A percentile compares a stretch with the other conserved stretches of the same genome.
These are phyloP conservation scores for Pseudovirgaria hyperparasitica DNA, from an alignment of 2,329 filamentous ascomycete species.

Conservation along the genomic window DNA sequence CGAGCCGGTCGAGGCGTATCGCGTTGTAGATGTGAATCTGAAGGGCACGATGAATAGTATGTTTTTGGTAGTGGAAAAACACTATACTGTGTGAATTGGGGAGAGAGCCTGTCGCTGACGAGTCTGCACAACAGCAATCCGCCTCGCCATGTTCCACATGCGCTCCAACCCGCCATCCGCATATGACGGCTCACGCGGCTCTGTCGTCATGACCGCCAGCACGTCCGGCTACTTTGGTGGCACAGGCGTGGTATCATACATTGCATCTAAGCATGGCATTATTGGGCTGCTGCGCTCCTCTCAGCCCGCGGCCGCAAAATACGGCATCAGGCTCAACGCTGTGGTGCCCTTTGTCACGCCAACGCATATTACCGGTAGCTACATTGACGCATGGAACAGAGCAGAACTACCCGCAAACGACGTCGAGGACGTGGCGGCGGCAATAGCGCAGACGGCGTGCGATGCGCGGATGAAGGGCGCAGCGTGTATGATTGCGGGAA, in stretches of 20 bases:
- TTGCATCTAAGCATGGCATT: conserved; percentile 32
- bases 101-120: neutral
- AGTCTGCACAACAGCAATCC: conserved; percentile 9
- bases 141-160: conserved; percentile 18
- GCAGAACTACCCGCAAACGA: conserved; percentile 29
- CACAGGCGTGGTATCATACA: conserved; percentile 29
- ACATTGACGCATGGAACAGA: conserved; percentile 25
- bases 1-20: conserved; percentile 13
- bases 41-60: conserved; percentile 34
- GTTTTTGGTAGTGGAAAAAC: neutral
- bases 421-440: conserved; percentile 28
- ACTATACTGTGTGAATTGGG: neutral
- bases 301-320: conserved; percentile 20
- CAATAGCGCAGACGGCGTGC: conserved; percentile 26
- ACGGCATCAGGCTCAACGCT: conserved; percentile 30
- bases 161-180: conserved; percentile 17
- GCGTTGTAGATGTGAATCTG: conserved; percentile 28
- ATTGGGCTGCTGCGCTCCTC: conserved; percentile 27
- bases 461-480: conserved; percentile 18
- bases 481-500: conserved; percentile 19
- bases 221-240: conserved; percentile 33
- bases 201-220: conserved; percentile 28
- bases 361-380: conserved; percentile 30
- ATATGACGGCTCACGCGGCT: conserved; percentile 15
- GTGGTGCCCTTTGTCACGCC: conserved; percentile 38